phyloP scores from a whole-genome alignment of 169 alveolate species.

The Plasmodium malariae region DNA sequence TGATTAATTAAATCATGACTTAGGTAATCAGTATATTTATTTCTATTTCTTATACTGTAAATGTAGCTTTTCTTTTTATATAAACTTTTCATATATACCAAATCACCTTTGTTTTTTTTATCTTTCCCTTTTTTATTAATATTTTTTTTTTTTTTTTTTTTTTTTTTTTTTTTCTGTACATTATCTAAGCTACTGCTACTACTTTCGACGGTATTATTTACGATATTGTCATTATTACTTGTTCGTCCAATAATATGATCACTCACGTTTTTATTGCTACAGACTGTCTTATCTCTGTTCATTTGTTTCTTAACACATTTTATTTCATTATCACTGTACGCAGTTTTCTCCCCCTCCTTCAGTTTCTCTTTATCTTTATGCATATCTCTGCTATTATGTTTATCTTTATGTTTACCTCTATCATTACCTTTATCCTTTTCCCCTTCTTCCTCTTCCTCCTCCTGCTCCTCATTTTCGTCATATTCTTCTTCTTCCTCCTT shows the following conservation, averaged over 20 bases:
- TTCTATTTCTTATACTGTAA: constrained; percentile 11
- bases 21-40: constrained; percentile 29
- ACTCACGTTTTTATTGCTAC: not conserved
- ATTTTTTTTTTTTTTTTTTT: constrained; percentile 5
- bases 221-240: not conserved
- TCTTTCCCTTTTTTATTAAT: constrained; percentile 20
- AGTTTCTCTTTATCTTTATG: not conserved
- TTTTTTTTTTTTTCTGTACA: constrained; percentile 2
- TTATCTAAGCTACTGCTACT: constrained; percentile 1
- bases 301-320: too few species aligned
- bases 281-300: not conserved
- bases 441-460: constrained; percentile 20
- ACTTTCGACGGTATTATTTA: not conserved
- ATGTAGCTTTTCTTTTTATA: constrained; percentile 28
- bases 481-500: not conserved
- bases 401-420: not conserved
- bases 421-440: not conserved
- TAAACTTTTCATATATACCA: constrained; percentile 36
- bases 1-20: constrained; percentile 50
- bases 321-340: too few species aligned
- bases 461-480: constrained; percentile 9
- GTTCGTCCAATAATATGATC: not conserved
- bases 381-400: not conserved
- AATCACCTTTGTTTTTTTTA: constrained; percentile 24
- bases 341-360: not conserved